phyloP scores from a whole-genome alignment of 371 early-diverging fungal species.

The Choanephora cucurbitarum region DNA sequence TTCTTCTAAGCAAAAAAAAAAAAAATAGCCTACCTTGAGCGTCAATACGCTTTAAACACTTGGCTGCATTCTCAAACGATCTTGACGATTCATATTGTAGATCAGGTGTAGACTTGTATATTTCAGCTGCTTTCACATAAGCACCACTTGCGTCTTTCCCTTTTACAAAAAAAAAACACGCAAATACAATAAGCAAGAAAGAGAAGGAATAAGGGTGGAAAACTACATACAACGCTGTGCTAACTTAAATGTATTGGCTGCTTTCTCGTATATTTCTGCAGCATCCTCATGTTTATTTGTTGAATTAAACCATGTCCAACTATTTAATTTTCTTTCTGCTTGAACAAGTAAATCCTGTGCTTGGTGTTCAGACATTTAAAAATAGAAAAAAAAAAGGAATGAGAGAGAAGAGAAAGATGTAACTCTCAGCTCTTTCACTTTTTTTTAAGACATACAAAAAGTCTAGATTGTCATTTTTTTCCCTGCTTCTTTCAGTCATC shows the following conservation, averaged over 20 bases:
- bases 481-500: no score
- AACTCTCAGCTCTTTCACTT: no score
- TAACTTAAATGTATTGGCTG: slow-evolving; percentile 89
- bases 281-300: slow-evolving; percentile 89
- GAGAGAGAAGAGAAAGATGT: not conserved
- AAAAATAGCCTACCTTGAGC: slow-evolving; percentile 67
- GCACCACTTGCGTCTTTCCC: slow-evolving; percentile 94
- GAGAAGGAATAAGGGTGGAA: not conserved
- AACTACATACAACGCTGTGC: slow-evolving; percentile 72
- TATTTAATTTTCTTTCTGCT: slow-evolving; percentile 75
- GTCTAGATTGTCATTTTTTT: no score
- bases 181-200: not conserved
- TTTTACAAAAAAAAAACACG: slow-evolving; percentile 22
- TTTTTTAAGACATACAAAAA: no score
- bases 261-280: slow-evolving; percentile 86
- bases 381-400: slow-evolving; percentile 1
- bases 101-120: slow-evolving; percentile 62
- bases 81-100: slow-evolving; percentile 82
- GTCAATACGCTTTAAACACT: slow-evolving; percentile 80
- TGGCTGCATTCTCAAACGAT: slow-evolving; percentile 83
- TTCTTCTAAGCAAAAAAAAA: not conserved
- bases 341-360: slow-evolving; percentile 71
- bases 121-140: slow-evolving; percentile 77
- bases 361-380: slow-evolving; percentile 69
- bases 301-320: slow-evolving; percentile 79